These are phyloP conservation scores for Magnusiomyces ingens DNA, from an alignment of 1,139 yeast genomes.

Conservation along the genomic window DNA sequence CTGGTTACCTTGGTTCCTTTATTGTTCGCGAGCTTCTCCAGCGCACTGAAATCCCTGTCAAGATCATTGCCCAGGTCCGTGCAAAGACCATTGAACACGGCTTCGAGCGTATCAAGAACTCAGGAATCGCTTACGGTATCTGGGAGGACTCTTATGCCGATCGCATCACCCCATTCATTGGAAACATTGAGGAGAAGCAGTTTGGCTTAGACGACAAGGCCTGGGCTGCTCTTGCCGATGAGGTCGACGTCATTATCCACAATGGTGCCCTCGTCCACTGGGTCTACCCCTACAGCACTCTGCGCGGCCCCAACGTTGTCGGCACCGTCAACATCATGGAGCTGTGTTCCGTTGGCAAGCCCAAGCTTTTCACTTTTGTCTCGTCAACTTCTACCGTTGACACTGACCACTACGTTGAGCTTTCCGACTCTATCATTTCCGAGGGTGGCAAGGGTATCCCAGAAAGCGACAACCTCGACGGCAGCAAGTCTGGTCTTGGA, in stretches of 20 bases:
- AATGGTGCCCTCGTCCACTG: slow-evolving; percentile 98
- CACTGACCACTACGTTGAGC: slow-evolving; percentile 66
- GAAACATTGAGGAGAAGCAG: slow-evolving; percentile 64
- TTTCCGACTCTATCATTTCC: slow-evolving; percentile 62
- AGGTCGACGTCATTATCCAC: slow-evolving; percentile 79
- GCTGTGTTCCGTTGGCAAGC: slow-evolving; percentile 68
- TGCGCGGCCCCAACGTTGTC: slow-evolving; percentile 89
- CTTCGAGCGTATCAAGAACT: slow-evolving; percentile 61
- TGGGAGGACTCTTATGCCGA: slow-evolving; percentile 63
- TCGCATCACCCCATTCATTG: slow-evolving; percentile 66
- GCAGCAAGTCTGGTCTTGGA: slow-evolving; percentile 74
- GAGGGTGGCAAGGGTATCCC: slow-evolving; percentile 67
- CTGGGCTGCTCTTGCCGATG: slow-evolving; percentile 53
- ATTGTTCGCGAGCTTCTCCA: slow-evolving; percentile 68
- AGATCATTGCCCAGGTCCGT: slow-evolving; percentile 83
- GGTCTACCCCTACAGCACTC: slow-evolving; percentile 89
- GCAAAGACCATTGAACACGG: slow-evolving; percentile 67
- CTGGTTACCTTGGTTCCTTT: slow-evolving; percentile 94
- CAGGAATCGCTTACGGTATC: slow-evolving; percentile 80
- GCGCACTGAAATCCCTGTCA: slow-evolving; percentile 43
- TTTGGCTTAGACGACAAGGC: slow-evolving; percentile 58
- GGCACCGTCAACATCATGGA: slow-evolving; percentile 81
- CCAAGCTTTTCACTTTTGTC: slow-evolving; percentile 83
- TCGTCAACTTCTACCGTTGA: slow-evolving; percentile 94
- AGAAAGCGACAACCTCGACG: slow-evolving; percentile 75